A percentile compares a stretch with the other conserved stretches of the same genome.
These are phyloP conservation scores for Exophiala oligosperma DNA, from an alignment of 2,329 filamentous ascomycete species.

Conservation along the genomic window DNA sequence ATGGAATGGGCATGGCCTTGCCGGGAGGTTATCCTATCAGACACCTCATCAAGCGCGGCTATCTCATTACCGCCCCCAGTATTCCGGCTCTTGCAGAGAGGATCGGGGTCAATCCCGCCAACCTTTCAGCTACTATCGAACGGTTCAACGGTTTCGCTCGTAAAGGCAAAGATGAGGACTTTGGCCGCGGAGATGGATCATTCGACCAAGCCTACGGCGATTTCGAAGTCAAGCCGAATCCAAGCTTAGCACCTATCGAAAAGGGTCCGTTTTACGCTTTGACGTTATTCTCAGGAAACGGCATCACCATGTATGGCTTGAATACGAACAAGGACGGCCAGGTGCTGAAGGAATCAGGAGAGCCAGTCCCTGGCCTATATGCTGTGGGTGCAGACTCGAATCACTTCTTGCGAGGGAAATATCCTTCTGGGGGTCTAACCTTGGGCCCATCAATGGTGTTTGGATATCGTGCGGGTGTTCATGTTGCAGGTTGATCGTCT, in stretches of 20 bases:
- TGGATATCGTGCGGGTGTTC: constrained; percentile 22
- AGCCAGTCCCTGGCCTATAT: constrained; percentile 36
- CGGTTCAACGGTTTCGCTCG: constrained; percentile 35
- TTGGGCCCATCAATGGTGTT: constrained; percentile 41
- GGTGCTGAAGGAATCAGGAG: constrained; percentile 29
- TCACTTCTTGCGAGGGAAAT: constrained; percentile 37
- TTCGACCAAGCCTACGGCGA: constrained; percentile 39
- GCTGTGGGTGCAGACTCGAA: constrained; percentile 39
- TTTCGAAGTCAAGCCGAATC: constrained; percentile 31
- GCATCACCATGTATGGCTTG: constrained; percentile 41
- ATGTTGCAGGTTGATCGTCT: constrained; percentile 4
- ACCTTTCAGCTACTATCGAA: constrained; percentile 30
- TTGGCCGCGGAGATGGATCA: constrained; percentile 33
- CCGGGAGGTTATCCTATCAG: constrained; percentile 9
- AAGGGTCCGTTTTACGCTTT: constrained; percentile 36
- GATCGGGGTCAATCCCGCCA: constrained; percentile 27
- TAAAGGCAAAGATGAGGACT: constrained; percentile 36
- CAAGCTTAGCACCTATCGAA: constrained; percentile 34
- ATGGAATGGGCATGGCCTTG: constrained; percentile 14
- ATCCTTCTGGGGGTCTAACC: constrained; percentile 38
- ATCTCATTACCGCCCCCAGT: constrained; percentile 8
- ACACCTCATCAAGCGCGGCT: constrained; percentile 8
- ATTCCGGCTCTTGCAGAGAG: constrained; percentile 28
- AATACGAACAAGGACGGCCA: constrained; percentile 36
- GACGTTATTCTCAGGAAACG: constrained; percentile 37